Evolutionary conservation across 306 rosid species (phyloP), one percentile per base, ranked within the genome.

Genomic region (Fragaria vesca): DNA sequence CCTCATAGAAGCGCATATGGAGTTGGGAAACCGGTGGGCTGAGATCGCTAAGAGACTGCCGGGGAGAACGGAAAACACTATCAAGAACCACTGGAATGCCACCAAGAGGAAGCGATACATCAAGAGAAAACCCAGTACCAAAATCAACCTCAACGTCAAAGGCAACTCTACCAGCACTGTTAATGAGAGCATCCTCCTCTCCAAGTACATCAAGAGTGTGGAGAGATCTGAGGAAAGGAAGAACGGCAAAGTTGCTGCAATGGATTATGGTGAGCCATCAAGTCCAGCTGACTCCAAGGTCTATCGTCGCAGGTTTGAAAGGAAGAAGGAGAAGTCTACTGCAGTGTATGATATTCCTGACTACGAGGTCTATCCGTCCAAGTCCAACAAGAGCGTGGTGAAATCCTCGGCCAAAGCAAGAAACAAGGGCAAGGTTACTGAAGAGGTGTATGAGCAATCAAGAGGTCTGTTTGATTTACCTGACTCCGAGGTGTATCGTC

Each of bases 31-130:
- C 78, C 84, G 72, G 24, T 93, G 98, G 97, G 87, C 98, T 0
- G 97, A 91, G 75, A 93, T 93, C 1, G 92, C 97, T 0, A 87
- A 71, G 69, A 72, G 81, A 43, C 45, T 91, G 34, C 93, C 87
- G 0, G 94, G 93, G 0, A 73, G 97, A 20, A 87, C 91, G 0
- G 96, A 91, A 38, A 93, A 93, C 82, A 78, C 91, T 1, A 87
- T 91, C 7, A 91, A 93, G 81, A 93, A 93, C 74, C 96, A 91
- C 21, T 91, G 94, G 97, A 90, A 91, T 50, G 86, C 96, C 13
- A 90, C 93, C 0, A 93, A 90, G 85, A 77, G 98, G 0, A 72
- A 88, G 57, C 89, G 72, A 17, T 78, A 72, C 24, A 50, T 91
- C 0, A 88, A 85, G 78, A 88, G 16, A 81, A 84, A 61, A 20